A percentile compares a stretch with the other conserved stretches of the same genome.
phyloP scores from a whole-genome alignment of 2,329 filamentous ascomycete species.

The Sporothrix protearum region DNA sequence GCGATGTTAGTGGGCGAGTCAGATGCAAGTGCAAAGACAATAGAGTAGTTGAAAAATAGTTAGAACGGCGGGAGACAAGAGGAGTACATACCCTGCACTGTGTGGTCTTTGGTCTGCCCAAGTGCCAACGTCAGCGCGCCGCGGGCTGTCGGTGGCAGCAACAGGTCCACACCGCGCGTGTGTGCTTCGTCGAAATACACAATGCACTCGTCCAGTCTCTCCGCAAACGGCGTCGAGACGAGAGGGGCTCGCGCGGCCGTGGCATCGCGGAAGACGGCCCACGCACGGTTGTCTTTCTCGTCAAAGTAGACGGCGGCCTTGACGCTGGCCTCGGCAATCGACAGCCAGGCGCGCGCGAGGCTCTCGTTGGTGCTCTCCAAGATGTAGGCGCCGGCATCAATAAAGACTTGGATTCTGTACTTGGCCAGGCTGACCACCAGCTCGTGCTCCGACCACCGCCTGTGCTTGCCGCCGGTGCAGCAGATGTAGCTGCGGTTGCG shows the following conservation, averaged over 20 bases:
- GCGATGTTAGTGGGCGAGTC: not conserved
- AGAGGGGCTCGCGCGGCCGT: constrained; percentile 39
- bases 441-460: constrained; percentile 43
- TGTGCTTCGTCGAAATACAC: constrained; percentile 61
- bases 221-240: constrained; percentile 51
- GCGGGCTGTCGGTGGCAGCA: constrained; percentile 45
- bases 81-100: constrained; percentile 53
- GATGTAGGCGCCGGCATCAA: constrained; percentile 63
- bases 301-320: constrained; percentile 34
- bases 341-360: constrained; percentile 8
- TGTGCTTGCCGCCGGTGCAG: constrained; percentile 34
- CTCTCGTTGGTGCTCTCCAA: constrained; percentile 38
- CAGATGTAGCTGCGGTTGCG: constrained; percentile 49
- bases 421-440: constrained; percentile 43
- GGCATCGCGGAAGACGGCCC: constrained; percentile 21
- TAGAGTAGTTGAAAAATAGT: too few relatives aligned
- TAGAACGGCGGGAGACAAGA: not conserved
- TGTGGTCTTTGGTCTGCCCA: constrained; percentile 57
- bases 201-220: constrained; percentile 50
- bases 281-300: constrained; percentile 32
- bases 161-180: constrained; percentile 58
- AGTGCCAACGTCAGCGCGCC: constrained; percentile 56
- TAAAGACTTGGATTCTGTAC: constrained; percentile 49
- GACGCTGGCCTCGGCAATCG: not conserved
- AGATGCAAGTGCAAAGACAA: not conserved